Evolutionary conservation across 805 yeast genomes (phyloP), one percentile per base, ranked within the genome.

Genomic region (Priceomyces castillae): DNA sequence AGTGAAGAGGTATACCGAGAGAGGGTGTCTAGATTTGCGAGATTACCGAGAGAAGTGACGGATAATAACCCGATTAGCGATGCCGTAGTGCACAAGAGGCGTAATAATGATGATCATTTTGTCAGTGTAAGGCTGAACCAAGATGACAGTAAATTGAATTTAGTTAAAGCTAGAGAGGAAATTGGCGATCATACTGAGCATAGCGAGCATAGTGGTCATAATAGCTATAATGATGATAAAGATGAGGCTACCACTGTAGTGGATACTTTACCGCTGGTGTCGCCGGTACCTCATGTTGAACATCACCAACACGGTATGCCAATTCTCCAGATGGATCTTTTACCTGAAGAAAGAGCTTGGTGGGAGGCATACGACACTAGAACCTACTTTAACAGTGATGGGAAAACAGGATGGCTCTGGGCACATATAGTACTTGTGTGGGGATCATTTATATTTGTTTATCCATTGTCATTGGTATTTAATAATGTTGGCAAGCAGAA

Each of bases 301-400:
- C 55, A 58, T 12, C 71, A 80, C 56, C 58, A 63, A 39, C 96
- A 88, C 56, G 95, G 95, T 0, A 56, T 78, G 50, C 90, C 95
- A 1, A 86, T 90, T 34, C 69, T 90, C 37, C 67, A 80, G 20
- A 84, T 86, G 1, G 56, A 78, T 15, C 72, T 90, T 39, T 73
- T 81, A 14, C 84, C 90, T 0, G 85, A 81, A 36, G 96, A 90
- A 61, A 68, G 80, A 43, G 59, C 73, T 20, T 90, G 76, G 62
- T 90, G 97, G 97, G 81, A 80, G 39, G 59, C 64, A 19, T 90
- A 90, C 64, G 81, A 86, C 56, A 80, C 95, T 11, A 84, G 92
- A 1, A 82, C 88, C 2, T 90, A 75, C 60, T 81, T 87, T 65
- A 81, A 78, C 6, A 57, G 77, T 10, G 74, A 73, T 0, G 52